These are phyloP conservation scores for Xylaria palmicola DNA, from an alignment of 495 filamentous ascomycete genomes.

Conservation along the genomic window DNA sequence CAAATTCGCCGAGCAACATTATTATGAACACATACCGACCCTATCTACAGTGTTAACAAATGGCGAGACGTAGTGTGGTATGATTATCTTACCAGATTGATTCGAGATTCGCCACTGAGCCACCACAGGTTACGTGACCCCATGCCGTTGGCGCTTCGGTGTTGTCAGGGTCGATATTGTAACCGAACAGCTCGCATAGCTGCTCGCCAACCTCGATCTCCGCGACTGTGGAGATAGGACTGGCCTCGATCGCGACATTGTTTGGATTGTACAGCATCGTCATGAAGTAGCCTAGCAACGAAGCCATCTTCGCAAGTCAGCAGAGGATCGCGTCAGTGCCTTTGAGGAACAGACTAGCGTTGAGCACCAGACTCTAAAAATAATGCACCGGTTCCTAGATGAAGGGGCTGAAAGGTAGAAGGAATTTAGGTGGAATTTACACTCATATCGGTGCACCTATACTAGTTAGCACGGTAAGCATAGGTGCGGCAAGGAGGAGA, in stretches of 20 bases:
- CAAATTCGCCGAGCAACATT: neutral
- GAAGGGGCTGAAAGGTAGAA: no score
- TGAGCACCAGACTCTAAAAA: neutral
- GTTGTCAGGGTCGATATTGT: slow-evolving; percentile 27
- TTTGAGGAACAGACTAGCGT: neutral
- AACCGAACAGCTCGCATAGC: slow-evolving; percentile 47
- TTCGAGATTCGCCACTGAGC: slow-evolving; percentile 49
- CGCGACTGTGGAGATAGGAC: slow-evolving; percentile 39
- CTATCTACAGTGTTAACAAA: slow-evolving; percentile 7
- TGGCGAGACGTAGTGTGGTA: neutral
- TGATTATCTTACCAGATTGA: slow-evolving; percentile 37
- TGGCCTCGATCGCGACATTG: slow-evolving; percentile 48
- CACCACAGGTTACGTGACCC: slow-evolving; percentile 47
- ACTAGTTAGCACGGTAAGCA: slow-evolving; percentile 24
- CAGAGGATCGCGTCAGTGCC: neutral
- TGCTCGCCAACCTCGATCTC: slow-evolving; percentile 46
- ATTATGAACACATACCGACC: slow-evolving; percentile 1
- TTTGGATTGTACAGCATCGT: slow-evolving; percentile 53
- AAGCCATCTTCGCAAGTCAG: slow-evolving; percentile 17
- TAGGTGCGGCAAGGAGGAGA: neutral
- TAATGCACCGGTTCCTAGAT: no score
- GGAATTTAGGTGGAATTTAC: neutral
- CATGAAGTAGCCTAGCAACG: slow-evolving; percentile 44
- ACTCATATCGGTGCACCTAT: slow-evolving; percentile 18
- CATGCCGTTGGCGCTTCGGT: slow-evolving; percentile 26